Conservation (phyloP, 2,329 filamentous ascomycete genomes). For the Ustulina deusta region DNA sequence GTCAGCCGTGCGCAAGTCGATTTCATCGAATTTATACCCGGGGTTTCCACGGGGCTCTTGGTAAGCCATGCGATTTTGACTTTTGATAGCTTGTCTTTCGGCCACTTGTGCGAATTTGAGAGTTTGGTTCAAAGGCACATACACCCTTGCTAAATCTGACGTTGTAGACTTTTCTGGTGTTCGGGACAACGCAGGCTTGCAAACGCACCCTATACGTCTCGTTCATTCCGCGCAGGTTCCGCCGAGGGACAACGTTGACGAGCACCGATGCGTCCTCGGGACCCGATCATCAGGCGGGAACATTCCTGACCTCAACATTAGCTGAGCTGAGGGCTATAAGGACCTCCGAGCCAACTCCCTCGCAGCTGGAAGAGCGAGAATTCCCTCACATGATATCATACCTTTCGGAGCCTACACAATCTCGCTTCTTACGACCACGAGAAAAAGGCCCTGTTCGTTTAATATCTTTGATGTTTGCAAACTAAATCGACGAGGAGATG, state of each 20-base stretch:
- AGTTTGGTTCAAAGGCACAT: too few species aligned
- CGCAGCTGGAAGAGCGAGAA: neutral
- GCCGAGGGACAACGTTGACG: neutral
- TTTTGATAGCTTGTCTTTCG: neutral
- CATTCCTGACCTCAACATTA: neutral
- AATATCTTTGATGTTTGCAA: conserved; percentile 8
- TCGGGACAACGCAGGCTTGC: conserved; percentile 45
- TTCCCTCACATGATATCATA: neutral
- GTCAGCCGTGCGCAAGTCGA: conserved; percentile 47
- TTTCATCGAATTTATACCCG: conserved; percentile 52
- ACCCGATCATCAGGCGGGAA: neutral
- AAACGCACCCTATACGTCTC: conserved; percentile 37
- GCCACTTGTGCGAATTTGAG: neutral
- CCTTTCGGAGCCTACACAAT: neutral
- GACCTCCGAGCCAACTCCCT: neutral
- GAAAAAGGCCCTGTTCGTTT: neutral
- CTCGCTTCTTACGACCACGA: neutral
- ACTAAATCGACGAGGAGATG: neutral
- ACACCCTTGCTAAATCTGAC: conserved; percentile 21
- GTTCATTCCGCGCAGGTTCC: conserved; percentile 42
- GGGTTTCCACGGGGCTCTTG: conserved; percentile 46
- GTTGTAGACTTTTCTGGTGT: conserved; percentile 44
- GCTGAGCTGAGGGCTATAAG: neutral
- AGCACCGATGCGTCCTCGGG: neutral
- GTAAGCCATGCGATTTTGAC: conserved; percentile 34